Conservation (phyloP, 1,139 yeast species). For the Tardiomyces depauwii region DNA sequence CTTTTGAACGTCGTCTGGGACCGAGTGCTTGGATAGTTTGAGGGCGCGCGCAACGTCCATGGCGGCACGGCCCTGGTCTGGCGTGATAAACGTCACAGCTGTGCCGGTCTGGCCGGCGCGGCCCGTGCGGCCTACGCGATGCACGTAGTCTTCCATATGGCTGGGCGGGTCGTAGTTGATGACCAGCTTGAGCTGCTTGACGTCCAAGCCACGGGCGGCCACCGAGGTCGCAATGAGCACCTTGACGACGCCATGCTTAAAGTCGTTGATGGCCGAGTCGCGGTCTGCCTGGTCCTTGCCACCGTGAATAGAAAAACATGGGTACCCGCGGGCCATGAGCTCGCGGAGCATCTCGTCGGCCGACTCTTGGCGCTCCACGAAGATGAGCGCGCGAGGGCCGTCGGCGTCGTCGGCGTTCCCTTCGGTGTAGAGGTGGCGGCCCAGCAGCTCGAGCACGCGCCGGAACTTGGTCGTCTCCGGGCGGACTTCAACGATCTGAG, state of each 20-base stretch:
- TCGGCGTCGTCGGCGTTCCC: constrained; percentile 6
- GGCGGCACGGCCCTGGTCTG: constrained; percentile 48
- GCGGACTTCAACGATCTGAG: constrained; percentile 54
- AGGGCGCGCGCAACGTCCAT: constrained; percentile 66
- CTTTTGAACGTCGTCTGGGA: constrained; percentile 40
- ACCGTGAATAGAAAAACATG: constrained; percentile 70
- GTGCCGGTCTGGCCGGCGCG: constrained; percentile 75
- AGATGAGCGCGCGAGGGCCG: constrained; percentile 55
- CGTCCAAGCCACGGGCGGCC: constrained; percentile 92
- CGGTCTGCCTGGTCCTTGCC: constrained; percentile 87
- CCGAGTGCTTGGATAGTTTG: constrained; percentile 39
- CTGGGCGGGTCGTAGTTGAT: constrained; percentile 83
- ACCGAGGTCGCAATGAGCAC: constrained; percentile 84
- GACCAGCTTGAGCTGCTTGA: constrained; percentile 68
- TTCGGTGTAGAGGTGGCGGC: constrained; percentile 27
- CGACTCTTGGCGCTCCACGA: constrained; percentile 76
- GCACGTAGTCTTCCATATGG: constrained; percentile 93
- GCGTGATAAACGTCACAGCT: constrained; percentile 64
- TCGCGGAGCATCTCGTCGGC: constrained; percentile 62
- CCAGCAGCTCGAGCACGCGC: constrained; percentile 43
- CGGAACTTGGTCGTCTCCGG: constrained; percentile 42
- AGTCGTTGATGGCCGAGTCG: constrained; percentile 60
- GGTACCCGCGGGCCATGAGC: constrained; percentile 46
- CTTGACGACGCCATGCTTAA: constrained; percentile 49
- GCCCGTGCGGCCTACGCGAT: constrained; percentile 94